These are phyloP conservation scores for Trichoderma citrinoviride DNA, from an alignment of 2,329 filamentous ascomycete genomes.

Conservation along the genomic window DNA sequence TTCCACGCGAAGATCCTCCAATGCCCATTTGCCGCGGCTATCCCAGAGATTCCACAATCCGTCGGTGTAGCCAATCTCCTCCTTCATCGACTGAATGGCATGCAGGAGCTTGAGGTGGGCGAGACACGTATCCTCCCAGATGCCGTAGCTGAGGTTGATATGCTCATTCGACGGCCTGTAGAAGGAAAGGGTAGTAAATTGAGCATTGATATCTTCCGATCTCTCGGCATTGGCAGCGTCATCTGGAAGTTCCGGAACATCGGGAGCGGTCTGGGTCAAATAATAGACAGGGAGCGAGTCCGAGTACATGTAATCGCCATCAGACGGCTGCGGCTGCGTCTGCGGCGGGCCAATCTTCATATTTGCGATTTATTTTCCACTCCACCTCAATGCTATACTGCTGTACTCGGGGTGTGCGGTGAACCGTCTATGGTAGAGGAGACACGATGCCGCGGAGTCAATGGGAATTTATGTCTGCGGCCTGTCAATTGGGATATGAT, in stretches of 20 bases:
- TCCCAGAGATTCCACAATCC: slow-evolving; percentile 65
- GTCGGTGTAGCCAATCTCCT: slow-evolving; percentile 63
- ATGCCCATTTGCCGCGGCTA: slow-evolving; percentile 33
- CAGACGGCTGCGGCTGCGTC: not conserved
- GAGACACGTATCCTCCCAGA: slow-evolving; percentile 55
- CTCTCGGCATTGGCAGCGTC: not conserved
- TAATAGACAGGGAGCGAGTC: not conserved
- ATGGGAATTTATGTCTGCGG: not conserved
- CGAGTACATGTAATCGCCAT: not conserved
- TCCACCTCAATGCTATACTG: no score
- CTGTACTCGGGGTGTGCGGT: no score
- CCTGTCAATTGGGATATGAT: not conserved
- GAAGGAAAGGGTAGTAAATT: not conserved
- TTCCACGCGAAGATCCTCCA: slow-evolving; percentile 4
- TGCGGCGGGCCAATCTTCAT: not conserved
- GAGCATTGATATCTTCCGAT: not conserved
- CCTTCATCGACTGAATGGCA: slow-evolving; percentile 64
- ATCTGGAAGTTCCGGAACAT: not conserved
- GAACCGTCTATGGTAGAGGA: no score
- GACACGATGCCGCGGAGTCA: not conserved
- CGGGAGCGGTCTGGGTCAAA: not conserved
- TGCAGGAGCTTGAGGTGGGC: slow-evolving; percentile 72
- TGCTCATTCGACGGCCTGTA: not conserved
- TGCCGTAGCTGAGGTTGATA: not conserved
- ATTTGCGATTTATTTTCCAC: not conserved